Evolutionary conservation across 169 alveolate genomes (phyloP).

Genomic region (Theileria orientalis): DNA sequence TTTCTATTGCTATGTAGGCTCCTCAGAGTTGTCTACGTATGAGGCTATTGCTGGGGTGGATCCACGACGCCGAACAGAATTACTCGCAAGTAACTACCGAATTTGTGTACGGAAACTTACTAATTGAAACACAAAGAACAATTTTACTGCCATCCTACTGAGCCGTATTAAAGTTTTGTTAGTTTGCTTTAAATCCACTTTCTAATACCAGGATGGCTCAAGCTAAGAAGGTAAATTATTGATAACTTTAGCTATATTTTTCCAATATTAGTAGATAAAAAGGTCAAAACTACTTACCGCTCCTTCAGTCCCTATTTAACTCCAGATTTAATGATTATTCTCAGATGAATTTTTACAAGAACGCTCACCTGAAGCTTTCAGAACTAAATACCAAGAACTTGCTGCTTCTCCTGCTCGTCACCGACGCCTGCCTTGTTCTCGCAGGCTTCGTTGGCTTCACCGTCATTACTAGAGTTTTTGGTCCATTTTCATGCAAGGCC

Average conservation of each 20-base stretch:
- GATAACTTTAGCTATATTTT: too few species aligned
- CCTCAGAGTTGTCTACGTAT: neutral
- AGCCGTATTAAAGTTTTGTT: neutral
- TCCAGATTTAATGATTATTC: neutral
- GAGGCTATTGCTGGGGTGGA: constrained; percentile 18
- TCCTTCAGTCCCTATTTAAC: neutral
- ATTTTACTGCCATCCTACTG: too few species aligned
- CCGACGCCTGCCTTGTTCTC: constrained; percentile 24
- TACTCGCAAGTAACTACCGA: too few species aligned
- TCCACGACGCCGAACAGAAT: neutral
- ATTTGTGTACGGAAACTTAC: too few species aligned
- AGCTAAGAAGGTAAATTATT: constrained; percentile 4
- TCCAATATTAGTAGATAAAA: neutral
- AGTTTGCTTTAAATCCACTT: neutral
- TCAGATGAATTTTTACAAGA: constrained; percentile 1
- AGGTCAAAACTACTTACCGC: neutral
- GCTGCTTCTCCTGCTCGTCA: constrained; percentile 18
- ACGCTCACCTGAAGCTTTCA: constrained; percentile 24
- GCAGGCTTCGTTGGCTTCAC: constrained; percentile 31
- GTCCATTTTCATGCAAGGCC: constrained; percentile 14
- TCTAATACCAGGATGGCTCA: neutral
- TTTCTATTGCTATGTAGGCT: too few species aligned
- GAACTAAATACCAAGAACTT: constrained; percentile 14
- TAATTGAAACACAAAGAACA: too few species aligned
- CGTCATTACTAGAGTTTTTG: constrained; percentile 23